These are phyloP conservation scores for Suhomyces choctaworum DNA, from an alignment of 1,139 yeast species.

Conservation along the genomic window DNA sequence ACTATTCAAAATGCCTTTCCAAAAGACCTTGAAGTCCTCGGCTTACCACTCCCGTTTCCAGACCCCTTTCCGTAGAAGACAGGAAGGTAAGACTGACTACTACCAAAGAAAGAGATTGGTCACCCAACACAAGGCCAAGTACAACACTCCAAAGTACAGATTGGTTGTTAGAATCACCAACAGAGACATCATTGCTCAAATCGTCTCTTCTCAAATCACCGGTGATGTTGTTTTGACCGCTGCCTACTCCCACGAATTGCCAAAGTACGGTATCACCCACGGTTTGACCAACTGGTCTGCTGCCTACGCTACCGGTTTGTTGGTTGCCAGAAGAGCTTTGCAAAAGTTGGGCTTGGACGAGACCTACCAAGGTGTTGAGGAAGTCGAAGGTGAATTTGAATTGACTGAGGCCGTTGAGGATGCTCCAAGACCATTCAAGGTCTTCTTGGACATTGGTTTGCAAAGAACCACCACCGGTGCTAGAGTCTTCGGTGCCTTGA, in stretches of 20 bases:
- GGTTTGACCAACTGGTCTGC: conserved; percentile 99
- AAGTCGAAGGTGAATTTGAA: conserved; percentile 98
- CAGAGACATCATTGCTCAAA: conserved; percentile 98
- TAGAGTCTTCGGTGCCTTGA: conserved; percentile 97
- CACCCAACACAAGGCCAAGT: conserved; percentile 99
- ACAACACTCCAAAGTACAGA: conserved; percentile 99
- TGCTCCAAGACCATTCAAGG: conserved; percentile 99
- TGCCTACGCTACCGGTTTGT: conserved; percentile 98
- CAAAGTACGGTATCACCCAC: conserved; percentile 95
- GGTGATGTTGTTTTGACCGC: conserved; percentile 97
- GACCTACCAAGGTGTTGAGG: conserved; percentile 98
- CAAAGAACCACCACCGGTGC: conserved; percentile 99
- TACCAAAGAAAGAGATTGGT: conserved; percentile 99
- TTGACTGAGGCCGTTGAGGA: conserved; percentile 99
- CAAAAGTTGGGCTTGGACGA: conserved; percentile 98
- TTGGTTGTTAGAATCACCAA: conserved; percentile 99
- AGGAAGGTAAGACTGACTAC: conserved; percentile 99
- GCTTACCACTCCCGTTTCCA: conserved; percentile 99
- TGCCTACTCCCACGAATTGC: conserved; percentile 99
- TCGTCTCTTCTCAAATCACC: conserved; percentile 92
- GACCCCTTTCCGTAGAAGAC: conserved; percentile 99
- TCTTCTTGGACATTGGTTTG: conserved; percentile 98
- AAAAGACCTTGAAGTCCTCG: conserved; percentile 69
- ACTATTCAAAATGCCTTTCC: conserved; percentile 67
- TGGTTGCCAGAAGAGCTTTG: conserved; percentile 99